These are phyloP conservation scores for Juglanconis oblonga DNA, from an alignment of 2,329 filamentous ascomycete species.

Conservation along the genomic window DNA sequence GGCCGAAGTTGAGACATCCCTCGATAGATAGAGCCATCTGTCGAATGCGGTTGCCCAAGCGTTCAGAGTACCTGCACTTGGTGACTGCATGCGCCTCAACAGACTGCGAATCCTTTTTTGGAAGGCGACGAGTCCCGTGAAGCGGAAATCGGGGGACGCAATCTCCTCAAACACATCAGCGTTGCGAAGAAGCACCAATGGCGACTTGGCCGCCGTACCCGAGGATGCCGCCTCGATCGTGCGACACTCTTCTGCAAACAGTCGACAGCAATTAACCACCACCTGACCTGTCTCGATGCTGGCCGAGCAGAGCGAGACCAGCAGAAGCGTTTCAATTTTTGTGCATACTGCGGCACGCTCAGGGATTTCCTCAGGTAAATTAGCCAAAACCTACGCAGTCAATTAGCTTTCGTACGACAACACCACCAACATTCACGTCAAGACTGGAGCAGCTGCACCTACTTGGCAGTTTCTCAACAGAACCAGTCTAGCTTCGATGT, in stretches of 20 bases:
- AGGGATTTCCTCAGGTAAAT: slow-evolving; percentile 51
- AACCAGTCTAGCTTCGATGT: slow-evolving; percentile 52
- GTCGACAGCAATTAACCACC: slow-evolving; percentile 58
- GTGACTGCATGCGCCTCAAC: slow-evolving; percentile 57
- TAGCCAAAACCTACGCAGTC: slow-evolving; percentile 47
- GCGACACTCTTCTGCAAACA: slow-evolving; percentile 60
- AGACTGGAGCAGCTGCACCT: background rate
- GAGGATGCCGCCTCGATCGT: slow-evolving; percentile 48
- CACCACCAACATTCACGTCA: no score
- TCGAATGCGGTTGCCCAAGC: slow-evolving; percentile 67
- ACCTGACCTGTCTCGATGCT: slow-evolving; percentile 64
- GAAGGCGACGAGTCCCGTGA: slow-evolving; percentile 68
- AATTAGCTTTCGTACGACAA: background rate
- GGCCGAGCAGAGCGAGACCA: slow-evolving; percentile 63
- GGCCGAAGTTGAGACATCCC: slow-evolving; percentile 55
- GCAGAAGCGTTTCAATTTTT: slow-evolving; percentile 59
- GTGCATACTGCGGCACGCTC: slow-evolving; percentile 52
- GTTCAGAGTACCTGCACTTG: slow-evolving; percentile 63
- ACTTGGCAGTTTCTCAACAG: slow-evolving; percentile 42
- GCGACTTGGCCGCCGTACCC: slow-evolving; percentile 45
- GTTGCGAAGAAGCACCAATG: slow-evolving; percentile 54
- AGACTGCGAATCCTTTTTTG: slow-evolving; percentile 63
- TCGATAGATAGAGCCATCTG: slow-evolving; percentile 62
- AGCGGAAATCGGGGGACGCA: slow-evolving; percentile 60
- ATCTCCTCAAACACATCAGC: slow-evolving; percentile 60